These are phyloP conservation scores for Aspergillus versicolor DNA, from an alignment of 2,329 filamentous ascomycete genomes.

Conservation along the genomic window DNA sequence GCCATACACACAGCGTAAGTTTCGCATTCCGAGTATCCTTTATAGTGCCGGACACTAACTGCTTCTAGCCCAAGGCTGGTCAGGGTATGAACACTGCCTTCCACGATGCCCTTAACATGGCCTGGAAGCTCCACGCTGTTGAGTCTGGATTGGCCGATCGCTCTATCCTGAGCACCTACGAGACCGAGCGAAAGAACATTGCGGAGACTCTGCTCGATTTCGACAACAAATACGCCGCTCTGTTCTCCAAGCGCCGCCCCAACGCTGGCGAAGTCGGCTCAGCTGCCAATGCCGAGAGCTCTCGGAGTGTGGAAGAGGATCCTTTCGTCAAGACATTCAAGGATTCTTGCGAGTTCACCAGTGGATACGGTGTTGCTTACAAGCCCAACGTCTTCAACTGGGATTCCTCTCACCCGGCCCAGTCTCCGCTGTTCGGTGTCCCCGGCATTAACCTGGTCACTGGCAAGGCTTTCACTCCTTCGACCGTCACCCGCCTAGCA, in stretches of 20 bases:
- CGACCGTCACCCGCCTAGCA: constrained; percentile 79
- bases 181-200: constrained; percentile 78
- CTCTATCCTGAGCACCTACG: constrained; percentile 77
- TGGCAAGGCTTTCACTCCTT: constrained; percentile 73
- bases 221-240: constrained; percentile 82
- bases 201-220: constrained; percentile 83
- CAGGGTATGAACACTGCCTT: constrained; percentile 65
- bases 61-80: constrained; percentile 57
- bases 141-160: constrained; percentile 77
- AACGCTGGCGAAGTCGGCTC: constrained; percentile 70
- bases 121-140: constrained; percentile 94
- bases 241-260: constrained; percentile 79
- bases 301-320: constrained; percentile 49
- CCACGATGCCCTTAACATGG: constrained; percentile 74
- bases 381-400: constrained; percentile 81
- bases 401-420: constrained; percentile 69
- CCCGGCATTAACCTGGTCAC: constrained; percentile 65
- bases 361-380: constrained; percentile 87
- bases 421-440: constrained; percentile 68
- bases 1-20: constrained; percentile 59
- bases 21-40: neutral
- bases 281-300: constrained; percentile 49
- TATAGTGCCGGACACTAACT: constrained; percentile 8
- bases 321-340: constrained; percentile 90
- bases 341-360: constrained; percentile 86